Conservation (phyloP, 139 green algal genomes). For the Chlamydomonas urium region DNA sequence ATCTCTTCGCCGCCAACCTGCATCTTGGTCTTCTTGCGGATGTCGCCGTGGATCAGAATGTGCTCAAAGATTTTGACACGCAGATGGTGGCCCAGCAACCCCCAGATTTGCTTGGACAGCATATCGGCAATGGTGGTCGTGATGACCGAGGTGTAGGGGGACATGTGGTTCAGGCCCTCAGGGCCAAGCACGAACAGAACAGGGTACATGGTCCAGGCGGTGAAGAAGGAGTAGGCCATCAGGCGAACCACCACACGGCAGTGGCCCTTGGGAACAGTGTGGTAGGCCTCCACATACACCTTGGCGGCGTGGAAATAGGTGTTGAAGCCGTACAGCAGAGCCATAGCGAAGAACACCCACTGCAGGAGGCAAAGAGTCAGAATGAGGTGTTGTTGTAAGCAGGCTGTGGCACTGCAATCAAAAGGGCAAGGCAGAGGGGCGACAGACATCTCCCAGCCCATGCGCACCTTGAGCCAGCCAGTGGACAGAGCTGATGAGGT, state of each 20-base stretch:
- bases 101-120: constrained; percentile 58
- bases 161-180: constrained; percentile 43
- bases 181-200: constrained; percentile 54
- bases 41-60: constrained; percentile 52
- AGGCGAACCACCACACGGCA: constrained; percentile 42
- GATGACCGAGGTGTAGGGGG: constrained; percentile 23
- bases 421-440: neutral
- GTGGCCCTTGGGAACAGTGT: constrained; percentile 50
- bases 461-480: constrained; percentile 17
- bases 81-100: constrained; percentile 43
- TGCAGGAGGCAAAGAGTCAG: constrained; percentile 4
- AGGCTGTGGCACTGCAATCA: no score
- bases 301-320: constrained; percentile 53
- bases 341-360: constrained; percentile 48
- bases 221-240: constrained; percentile 48
- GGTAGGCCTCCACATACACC: constrained; percentile 56
- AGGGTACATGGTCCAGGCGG: constrained; percentile 48
- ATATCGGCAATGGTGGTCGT: constrained; percentile 44
- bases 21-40: constrained; percentile 46
- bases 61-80: constrained; percentile 54
- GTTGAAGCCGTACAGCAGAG: constrained; percentile 39
- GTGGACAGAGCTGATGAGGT: constrained; percentile 19
- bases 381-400: neutral
- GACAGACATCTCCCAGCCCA: no score
- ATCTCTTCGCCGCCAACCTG: constrained; percentile 40